Base-by-base conservation (phyloP, 2,329 filamentous ascomycete species). In the Verticillium longisporum region DNA sequence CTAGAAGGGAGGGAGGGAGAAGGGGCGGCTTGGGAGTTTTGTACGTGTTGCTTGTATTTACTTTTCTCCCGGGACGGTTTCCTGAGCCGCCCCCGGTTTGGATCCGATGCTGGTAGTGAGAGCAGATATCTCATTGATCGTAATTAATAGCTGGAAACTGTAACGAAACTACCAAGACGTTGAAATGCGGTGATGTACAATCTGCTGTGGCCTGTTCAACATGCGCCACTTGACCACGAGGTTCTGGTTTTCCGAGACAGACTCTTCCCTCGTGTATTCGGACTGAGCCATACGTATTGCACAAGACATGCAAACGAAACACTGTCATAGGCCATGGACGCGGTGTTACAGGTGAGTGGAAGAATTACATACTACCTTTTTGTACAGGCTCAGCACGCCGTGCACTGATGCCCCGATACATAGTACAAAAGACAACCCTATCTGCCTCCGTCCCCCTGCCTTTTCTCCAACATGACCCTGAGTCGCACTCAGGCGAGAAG, bases 291-390 rank as follows among this genome's bases (percentile, higher is more conserved):
- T 4, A 31, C 26, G 5, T 31, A 5, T 31, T 31, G 26, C 26
- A 31, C 26, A 31, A 31, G 26, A 31, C 26, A 31, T 31, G 3
- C 26, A 31, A 31, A 53, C 45, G 4, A 50, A 2, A 53, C 4
- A 18, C 45, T 9, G 9, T 7, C 21, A 13, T 11, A 53, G 18
- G 18, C 18, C 45, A 18, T 53, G 11, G 7, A 21, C 45, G 21
- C 45, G 21, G 45, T 53, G 45, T 53, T 53, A 53, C 45, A 53
- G 45, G 56, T 58, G 56, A 58, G 56, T 58, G 56, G 56, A 58
- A 50, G 56, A 58, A 58, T 58, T 58, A 58, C 56, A 41, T 58
- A 58, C 56, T 58, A 58, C 37, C 55, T 32, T 14, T 32, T 32
- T 58, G 26, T 58, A 34, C 37, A 58, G n/a, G 36, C 37, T 9